phyloP scores from a whole-genome alignment of 2,329 filamentous ascomycete genomes.

The Onygena corvina region DNA sequence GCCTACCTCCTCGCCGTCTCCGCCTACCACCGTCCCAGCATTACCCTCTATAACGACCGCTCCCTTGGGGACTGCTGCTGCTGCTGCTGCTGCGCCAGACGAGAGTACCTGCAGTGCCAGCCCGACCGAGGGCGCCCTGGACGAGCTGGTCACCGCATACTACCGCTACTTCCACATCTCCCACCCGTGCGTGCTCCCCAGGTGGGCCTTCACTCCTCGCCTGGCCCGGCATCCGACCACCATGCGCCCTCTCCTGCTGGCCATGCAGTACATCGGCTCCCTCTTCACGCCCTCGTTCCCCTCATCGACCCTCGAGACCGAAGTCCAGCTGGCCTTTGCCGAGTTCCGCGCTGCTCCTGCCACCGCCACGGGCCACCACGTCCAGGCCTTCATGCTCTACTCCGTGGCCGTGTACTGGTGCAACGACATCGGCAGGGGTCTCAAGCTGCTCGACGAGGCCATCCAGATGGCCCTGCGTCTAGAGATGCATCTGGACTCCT shows the following conservation, averaged over 20 bases:
- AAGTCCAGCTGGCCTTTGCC: conserved; percentile 5
- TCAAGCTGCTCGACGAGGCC: conserved; percentile 10
- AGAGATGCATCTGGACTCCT: conserved; percentile 15
- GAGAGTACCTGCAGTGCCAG: conserved; percentile 1
- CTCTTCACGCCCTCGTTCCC: conserved; percentile 13
- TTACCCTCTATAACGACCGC: too few species aligned
- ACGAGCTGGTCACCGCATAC: conserved; percentile 18
- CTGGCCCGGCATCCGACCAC: conserved; percentile 10
- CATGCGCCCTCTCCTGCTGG: conserved; percentile 19
- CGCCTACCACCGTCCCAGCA: too few species aligned
- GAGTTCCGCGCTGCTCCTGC: not conserved
- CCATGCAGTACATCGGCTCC: conserved; percentile 24
- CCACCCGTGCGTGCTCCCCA: conserved; percentile 23
- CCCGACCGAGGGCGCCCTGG: not conserved
- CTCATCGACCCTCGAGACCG: conserved; percentile 4
- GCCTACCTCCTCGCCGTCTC: conserved; percentile 15
- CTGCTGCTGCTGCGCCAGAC: not conserved
- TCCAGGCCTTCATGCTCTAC: conserved; percentile 22
- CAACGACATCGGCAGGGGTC: conserved; percentile 11
- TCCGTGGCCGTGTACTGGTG: conserved; percentile 15
- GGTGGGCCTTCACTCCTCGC: conserved; percentile 11
- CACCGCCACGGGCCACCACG: conserved; percentile 11
- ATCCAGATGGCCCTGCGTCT: conserved; percentile 18
- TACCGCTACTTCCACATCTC: conserved; percentile 24
- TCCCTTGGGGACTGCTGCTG: too few species aligned